Conservation (phyloP, 345 rosid species). For the Raphanus raphanistrum region DNA sequence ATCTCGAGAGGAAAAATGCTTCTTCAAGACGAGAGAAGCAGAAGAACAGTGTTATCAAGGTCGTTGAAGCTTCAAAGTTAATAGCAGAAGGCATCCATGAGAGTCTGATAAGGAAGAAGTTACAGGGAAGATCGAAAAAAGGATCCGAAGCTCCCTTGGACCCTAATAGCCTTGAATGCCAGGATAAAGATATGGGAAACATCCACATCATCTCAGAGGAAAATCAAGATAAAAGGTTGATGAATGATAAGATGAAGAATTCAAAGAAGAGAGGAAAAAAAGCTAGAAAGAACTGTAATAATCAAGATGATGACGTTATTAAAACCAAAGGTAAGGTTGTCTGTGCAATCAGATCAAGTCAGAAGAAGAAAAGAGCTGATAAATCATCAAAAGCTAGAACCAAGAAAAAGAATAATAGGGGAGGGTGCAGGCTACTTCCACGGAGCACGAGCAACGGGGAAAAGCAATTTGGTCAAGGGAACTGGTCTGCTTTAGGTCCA, state of each 20-base stretch:
- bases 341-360: constrained; percentile 42
- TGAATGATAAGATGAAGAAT: constrained; percentile 40
- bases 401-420: constrained; percentile 49
- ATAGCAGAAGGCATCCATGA: constrained; percentile 41
- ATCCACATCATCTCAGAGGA: constrained; percentile 40
- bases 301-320: constrained; percentile 62
- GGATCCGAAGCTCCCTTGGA: constrained; percentile 51
- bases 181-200: constrained; percentile 29
- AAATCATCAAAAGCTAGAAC: constrained; percentile 43
- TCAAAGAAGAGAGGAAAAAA: constrained; percentile 45
- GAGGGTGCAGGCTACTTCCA: constrained; percentile 71
- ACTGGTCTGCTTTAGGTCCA: constrained; percentile 51
- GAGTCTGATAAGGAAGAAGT: constrained; percentile 50
- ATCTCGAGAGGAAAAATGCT: constrained; percentile 31
- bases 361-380: constrained; percentile 46
- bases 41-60: constrained; percentile 37
- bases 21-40: constrained; percentile 40
- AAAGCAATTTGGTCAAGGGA: constrained; percentile 44
- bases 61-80: constrained; percentile 41
- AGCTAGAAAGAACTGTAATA: constrained; percentile 49
- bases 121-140: constrained; percentile 65
- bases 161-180: constrained; percentile 40
- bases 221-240: constrained; percentile 35
- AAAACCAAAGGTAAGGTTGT: constrained; percentile 50
- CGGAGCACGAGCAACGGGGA: constrained; percentile 51